Base-by-base conservation (phyloP, 2,329 filamentous ascomycete genomes). In the Epichloe gansuensis region DNA sequence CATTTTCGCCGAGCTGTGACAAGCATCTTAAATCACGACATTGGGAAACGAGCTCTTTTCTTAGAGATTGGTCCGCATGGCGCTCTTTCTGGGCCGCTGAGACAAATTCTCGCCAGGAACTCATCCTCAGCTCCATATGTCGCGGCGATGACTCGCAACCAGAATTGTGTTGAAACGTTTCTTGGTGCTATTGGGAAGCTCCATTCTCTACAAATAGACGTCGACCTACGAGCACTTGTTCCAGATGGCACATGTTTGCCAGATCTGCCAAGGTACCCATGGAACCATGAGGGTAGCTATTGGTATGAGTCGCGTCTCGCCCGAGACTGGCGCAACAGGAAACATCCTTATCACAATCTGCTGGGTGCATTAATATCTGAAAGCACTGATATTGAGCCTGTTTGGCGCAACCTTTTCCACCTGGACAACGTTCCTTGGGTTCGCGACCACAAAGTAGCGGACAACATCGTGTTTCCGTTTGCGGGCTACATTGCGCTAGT, bases 361-460 rank as follows among this genome's bases (percentile, higher is more conserved):
- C 52, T 64, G 0, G 62, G 62, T 4, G 31, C 36, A 1, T 38
- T 52, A 4, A 39, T 51, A 1, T 17, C 48, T 0, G 62, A 62
- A 25, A 56, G 46, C 35, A 55, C 51, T 2, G 51, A 51, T 1
- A 11, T 52, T 1, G 54, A 59, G 3, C 57, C 61, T 0, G 9
- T n/a, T 1, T 64, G 55, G 54, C 47, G 60, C 0, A 63, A 64
- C n/a, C 1, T 59, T 1, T 44, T 64, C 4, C 50, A 51, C 5
- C 1, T 61, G 0, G 53, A 56, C 1, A 36, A 60, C 21, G 52
- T 36, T 2, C 63, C 74, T 15, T 75, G 74, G 51, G 61, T 72
- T 0, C 61, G 70, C n/a, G 70, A 74, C 51, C 73, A 74, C 61
- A 54, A 59, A 8, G 68, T 74, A 61, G 64, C 68, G 42, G 70